Conservation (phyloP, 768 basidiomycete genomes). For the Mycena haematopus region DNA sequence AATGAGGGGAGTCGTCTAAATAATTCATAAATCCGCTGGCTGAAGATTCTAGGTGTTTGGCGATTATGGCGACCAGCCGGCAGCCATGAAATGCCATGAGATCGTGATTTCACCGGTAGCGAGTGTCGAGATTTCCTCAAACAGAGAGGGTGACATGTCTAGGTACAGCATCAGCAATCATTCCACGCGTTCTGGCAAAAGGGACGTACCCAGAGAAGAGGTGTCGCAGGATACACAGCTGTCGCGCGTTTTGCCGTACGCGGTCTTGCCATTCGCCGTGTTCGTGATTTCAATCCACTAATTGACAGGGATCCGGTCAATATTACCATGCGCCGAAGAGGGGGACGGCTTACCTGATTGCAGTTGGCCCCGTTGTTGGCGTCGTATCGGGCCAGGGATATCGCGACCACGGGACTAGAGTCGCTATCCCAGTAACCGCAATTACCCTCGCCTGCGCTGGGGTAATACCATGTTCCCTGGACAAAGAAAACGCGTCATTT, state of each 20-base stretch:
- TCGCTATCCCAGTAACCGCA: slow-evolving; percentile 61
- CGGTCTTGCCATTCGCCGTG: slow-evolving; percentile 56
- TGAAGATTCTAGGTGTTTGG: background rate
- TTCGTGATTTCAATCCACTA: slow-evolving; percentile 70
- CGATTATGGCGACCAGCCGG: slow-evolving; percentile 49
- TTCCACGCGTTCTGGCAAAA: background rate
- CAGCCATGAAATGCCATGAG: slow-evolving; percentile 65
- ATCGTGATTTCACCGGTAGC: slow-evolving; percentile 57
- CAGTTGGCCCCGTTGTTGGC: slow-evolving; percentile 60
- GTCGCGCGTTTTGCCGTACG: slow-evolving; percentile 60
- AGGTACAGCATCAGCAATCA: slow-evolving; percentile 9
- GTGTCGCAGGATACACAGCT: slow-evolving; percentile 62
- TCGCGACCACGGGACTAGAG: slow-evolving; percentile 65
- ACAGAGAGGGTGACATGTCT: slow-evolving; percentile 75
- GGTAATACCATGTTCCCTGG: slow-evolving; percentile 73
- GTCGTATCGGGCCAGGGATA: slow-evolving; percentile 60
- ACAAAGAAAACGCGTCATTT: slow-evolving; percentile 24
- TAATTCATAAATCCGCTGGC: slow-evolving; percentile 5
- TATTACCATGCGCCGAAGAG: background rate
- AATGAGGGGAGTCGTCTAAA: slow-evolving; percentile 23
- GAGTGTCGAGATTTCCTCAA: slow-evolving; percentile 57
- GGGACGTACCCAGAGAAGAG: slow-evolving; percentile 58
- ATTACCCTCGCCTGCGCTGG: slow-evolving; percentile 52
- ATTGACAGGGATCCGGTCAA: slow-evolving; percentile 6
- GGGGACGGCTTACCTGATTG: slow-evolving; percentile 54